Percentiles rank a stretch among this genome's conserved stretches.
Evolutionary conservation across 495 filamentous ascomycete species (phyloP).

Genomic region (Cladorrhinum samala): DNA sequence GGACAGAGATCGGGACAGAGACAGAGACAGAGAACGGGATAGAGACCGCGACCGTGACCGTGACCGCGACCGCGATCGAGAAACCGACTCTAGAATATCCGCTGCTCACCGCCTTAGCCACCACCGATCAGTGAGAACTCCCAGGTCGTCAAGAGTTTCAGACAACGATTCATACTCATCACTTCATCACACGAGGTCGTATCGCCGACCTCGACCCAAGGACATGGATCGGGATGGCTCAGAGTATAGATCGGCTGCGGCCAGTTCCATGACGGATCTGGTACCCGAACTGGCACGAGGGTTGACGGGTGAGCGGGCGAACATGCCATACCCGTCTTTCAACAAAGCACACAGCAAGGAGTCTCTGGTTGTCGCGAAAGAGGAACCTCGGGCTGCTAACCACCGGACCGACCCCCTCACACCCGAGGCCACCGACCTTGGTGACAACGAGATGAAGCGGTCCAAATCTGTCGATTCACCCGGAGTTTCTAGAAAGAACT

Average conservation of each 20-base stretch:
- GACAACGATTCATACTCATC: conserved; percentile 28
- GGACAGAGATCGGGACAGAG: conserved; percentile 13
- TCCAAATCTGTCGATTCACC: conserved; percentile 34
- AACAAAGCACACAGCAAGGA: conserved; percentile 89
- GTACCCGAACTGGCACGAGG: conserved; percentile 45
- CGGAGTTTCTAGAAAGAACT: conserved; percentile 18
- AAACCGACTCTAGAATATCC: conserved; percentile 19
- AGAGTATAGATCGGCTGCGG: conserved; percentile 20
- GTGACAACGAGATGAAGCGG: conserved; percentile 42
- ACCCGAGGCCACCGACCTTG: conserved; percentile 73
- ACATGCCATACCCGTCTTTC: conserved; percentile 76
- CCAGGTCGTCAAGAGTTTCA: conserved; percentile 30
- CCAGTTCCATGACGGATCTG: conserved; percentile 39
- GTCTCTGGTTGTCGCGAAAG: conserved; percentile 56
- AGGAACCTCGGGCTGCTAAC: conserved; percentile 34
- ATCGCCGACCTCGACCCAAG: conserved; percentile 35
- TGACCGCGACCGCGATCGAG: conserved; percentile 16
- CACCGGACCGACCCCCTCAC: conserved; percentile 56
- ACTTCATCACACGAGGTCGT: conserved; percentile 26
- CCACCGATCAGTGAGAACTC: conserved; percentile 31
- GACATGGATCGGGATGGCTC: conserved; percentile 35
- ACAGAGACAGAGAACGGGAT: conserved; percentile 10
- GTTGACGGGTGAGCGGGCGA: conserved; percentile 43
- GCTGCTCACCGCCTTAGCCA: conserved; percentile 12
- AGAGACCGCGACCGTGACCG: conserved; percentile 10